Percentiles rank a stretch among this genome's conserved stretches.
Evolutionary conservation across 2,329 filamentous ascomycete genomes (phyloP).

Genomic region (Pyrenophora teres): DNA sequence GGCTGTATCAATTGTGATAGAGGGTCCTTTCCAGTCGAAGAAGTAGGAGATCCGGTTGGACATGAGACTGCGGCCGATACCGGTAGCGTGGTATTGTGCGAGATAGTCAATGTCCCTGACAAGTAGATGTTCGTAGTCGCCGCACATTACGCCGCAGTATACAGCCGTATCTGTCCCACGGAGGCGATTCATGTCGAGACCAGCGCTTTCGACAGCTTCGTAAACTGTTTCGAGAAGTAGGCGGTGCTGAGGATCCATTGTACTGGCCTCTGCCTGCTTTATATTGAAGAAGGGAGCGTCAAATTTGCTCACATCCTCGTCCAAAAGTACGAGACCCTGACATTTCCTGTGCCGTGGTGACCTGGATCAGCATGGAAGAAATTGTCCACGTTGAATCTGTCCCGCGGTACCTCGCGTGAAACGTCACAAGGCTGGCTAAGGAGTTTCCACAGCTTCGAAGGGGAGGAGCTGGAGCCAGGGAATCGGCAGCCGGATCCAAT

Average conservation of each 20-base stretch:
- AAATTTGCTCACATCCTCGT: conserved; percentile 29
- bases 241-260: conserved; percentile 42
- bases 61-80: conserved; percentile 29
- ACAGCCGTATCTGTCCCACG: conserved; percentile 35
- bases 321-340: too few relatives aligned
- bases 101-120: conserved; percentile 21
- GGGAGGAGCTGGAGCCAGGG: too few relatives aligned
- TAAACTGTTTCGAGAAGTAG: conserved; percentile 41
- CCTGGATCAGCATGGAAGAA: too few relatives aligned
- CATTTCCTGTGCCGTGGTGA: too few relatives aligned
- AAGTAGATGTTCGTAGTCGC: conserved; percentile 30
- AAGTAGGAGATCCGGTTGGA: conserved; percentile 47
- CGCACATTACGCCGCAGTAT: conserved; percentile 30
- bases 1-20: conserved; percentile 48
- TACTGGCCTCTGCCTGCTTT: conserved; percentile 29
- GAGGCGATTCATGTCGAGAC: conserved; percentile 29
- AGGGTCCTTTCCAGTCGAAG: conserved; percentile 44
- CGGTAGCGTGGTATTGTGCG: conserved; percentile 28
- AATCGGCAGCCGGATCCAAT: too few relatives aligned
- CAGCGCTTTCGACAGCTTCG: conserved; percentile 50
- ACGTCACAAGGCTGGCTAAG: too few relatives aligned
- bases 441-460: too few relatives aligned
- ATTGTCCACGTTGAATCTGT: too few relatives aligned
- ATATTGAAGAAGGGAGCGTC: conserved; percentile 42
- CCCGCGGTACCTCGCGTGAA: too few relatives aligned